Evolutionary conservation across 345 rosid species (phyloP).

Genomic region (Hevea brasiliensis): DNA sequence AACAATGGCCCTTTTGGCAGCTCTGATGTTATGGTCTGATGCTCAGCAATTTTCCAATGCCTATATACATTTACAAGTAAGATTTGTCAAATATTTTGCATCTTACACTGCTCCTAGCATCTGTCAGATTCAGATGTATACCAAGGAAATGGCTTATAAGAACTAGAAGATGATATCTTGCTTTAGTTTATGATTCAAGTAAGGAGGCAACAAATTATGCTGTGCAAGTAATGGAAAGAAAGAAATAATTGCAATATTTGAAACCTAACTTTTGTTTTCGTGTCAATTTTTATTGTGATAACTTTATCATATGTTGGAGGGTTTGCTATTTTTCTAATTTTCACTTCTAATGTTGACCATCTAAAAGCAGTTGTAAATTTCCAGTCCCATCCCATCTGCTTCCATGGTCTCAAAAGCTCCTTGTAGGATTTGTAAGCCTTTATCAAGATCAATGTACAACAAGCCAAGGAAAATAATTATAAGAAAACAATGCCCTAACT

Average conservation of each 20-base stretch:
- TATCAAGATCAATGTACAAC: too few relatives aligned
- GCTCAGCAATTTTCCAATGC: conserved; percentile 36
- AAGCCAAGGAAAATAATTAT: too few relatives aligned
- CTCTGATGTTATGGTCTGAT: conserved; percentile 83
- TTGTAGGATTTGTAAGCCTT: too few relatives aligned
- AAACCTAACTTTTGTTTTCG: neutral
- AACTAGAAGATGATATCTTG: neutral
- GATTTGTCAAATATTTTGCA: neutral
- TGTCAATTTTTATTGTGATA: too few relatives aligned
- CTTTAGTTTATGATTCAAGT: neutral
- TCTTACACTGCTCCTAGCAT: neutral
- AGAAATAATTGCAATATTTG: too few relatives aligned
- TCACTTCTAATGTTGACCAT: too few relatives aligned
- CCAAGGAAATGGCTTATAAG: neutral
- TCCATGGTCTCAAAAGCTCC: too few relatives aligned
- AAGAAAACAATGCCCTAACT: too few relatives aligned
- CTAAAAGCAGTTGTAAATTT: too few relatives aligned
- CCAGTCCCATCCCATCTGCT: too few relatives aligned
- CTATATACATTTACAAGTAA: conserved; percentile 19
- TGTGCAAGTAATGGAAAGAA: neutral
- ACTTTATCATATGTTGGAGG: neutral
- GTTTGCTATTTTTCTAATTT: too few relatives aligned
- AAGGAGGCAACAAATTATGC: neutral
- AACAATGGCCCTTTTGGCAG: conserved; percentile 71
- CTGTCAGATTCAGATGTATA: neutral